A percentile compares a stretch with the other conserved stretches of the same genome.
Conservation (phyloP, 768 basidiomycete genomes). For the Leccinum longicurvipes region DNA sequence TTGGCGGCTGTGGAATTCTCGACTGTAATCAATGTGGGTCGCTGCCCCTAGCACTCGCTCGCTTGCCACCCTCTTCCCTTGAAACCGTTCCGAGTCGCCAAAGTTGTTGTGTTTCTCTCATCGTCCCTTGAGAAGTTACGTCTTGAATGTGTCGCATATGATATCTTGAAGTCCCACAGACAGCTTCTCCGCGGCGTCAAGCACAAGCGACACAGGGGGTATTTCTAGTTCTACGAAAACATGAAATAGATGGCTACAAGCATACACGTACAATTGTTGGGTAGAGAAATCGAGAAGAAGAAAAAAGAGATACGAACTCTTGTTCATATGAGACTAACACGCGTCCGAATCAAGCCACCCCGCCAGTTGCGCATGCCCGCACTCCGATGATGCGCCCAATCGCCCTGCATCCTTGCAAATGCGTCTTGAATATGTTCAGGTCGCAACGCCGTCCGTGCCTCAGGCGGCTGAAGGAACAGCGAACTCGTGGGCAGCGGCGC, state of each 20-base stretch:
- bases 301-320: neutral
- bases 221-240: neutral
- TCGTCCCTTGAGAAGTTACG: neutral
- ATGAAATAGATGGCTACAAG: conserved; percentile 5
- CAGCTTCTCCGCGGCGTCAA: neutral
- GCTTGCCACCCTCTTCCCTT: neutral
- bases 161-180: neutral
- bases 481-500: conserved; percentile 66
- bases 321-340: conserved; percentile 68
- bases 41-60: neutral
- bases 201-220: neutral
- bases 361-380: conserved; percentile 90
- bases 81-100: neutral
- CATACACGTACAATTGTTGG: too few relatives aligned
- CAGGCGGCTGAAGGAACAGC: conserved; percentile 78
- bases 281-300: neutral
- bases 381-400: conserved; percentile 76
- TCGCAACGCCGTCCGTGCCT: conserved; percentile 71
- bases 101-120: neutral
- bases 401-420: conserved; percentile 84
- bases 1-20: too few relatives aligned
- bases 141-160: neutral
- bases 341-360: conserved; percentile 77
- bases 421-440: conserved; percentile 92
- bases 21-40: neutral